These are phyloP conservation scores for Sodiomyces alkalinus DNA, from an alignment of 2,329 filamentous ascomycete genomes.

Conservation along the genomic window DNA sequence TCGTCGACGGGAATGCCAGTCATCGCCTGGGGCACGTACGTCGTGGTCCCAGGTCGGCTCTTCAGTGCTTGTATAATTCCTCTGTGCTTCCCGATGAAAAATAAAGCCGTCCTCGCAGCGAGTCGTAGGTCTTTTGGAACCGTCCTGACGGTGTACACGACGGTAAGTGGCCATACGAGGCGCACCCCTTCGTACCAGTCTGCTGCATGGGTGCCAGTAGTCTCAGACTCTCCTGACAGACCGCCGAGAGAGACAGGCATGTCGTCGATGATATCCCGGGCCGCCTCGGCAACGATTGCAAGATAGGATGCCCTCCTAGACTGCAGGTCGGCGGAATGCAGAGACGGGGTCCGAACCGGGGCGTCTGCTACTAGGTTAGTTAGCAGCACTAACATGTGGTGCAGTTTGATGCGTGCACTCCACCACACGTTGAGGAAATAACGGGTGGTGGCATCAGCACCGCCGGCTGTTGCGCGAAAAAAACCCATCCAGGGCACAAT, in stretches of 20 bases:
- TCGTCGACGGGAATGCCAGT: constrained; percentile 1
- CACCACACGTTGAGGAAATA: constrained; percentile 19
- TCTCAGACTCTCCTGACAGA: constrained; percentile 8
- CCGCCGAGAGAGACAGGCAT: constrained; percentile 13
- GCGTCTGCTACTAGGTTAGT: constrained; percentile 21
- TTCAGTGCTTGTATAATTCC: constrained; percentile 21
- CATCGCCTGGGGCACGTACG: background rate
- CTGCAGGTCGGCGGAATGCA: no score
- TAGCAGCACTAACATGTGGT: constrained; percentile 16
- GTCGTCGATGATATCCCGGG: constrained; percentile 14
- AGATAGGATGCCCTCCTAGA: background rate
- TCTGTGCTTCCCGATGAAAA: constrained; percentile 18
- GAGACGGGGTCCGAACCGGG: no score
- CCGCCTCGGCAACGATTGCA: constrained; percentile 11
- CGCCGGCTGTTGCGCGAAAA: constrained; percentile 11
- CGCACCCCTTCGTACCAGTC: constrained; percentile 21
- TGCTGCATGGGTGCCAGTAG: background rate
- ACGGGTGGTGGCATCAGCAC: constrained; percentile 2
- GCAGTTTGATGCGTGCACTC: constrained; percentile 18
- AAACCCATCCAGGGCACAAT: constrained; percentile 14
- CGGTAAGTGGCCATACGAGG: constrained; percentile 21
- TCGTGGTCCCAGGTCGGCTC: background rate
- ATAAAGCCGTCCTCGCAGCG: constrained; percentile 13
- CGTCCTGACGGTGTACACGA: constrained; percentile 14
- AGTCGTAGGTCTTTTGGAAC: constrained; percentile 14